Evolutionary conservation across 306 rosid genomes (phyloP), one percentile per base, ranked within the genome.

Genomic region (Cicer arietinum): DNA sequence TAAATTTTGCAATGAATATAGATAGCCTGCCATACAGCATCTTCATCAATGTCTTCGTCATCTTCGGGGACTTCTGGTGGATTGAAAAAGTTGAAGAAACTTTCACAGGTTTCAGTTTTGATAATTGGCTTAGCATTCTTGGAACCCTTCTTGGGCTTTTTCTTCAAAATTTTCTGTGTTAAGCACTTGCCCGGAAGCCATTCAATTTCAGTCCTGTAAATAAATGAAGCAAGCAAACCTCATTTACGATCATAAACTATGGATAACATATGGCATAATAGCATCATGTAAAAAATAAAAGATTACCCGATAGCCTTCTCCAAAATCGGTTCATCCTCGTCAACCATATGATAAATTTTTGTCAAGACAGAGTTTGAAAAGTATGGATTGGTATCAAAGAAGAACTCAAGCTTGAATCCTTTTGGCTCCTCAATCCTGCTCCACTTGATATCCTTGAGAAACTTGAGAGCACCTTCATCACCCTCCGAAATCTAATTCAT

Each of bases 61-160:
- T 90, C 92, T 35, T 89, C 91, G 0, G 98, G 98, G 13, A 89
- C 90, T 74, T 89, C 83, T 0, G 94, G 98, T 3, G 98, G 94
- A 67, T 63, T 82, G 46, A 90, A 92, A 54, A 92, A 92, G 77
- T 90, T 90, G 71, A 92, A 92, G 90, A 92, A 92, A 63, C 98
- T 92, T 48, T 90, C 92, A 76, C 89, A 85, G 9, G 59, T 74
- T 80, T 90, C 95, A 71, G 94, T 89, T 85, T 82, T 90, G 4
- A 91, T 90, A 57, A 86, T 84, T 62, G 91, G 94, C 84, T 92
- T 90, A 0, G 87, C 84, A 81, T 85, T 86, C 69, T 90, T 89
- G 0, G 91, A 30, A 76, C 92, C 96, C 79, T 85, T 90, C 87
- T 79, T 92, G 1, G 90, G 88, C 80, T 87, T 89, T 79, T 90